Evolutionary conservation across 768 basidiomycete genomes (phyloP), one percentile per base, ranked within the genome.

Genomic region (Chalciporus piperatus): DNA sequence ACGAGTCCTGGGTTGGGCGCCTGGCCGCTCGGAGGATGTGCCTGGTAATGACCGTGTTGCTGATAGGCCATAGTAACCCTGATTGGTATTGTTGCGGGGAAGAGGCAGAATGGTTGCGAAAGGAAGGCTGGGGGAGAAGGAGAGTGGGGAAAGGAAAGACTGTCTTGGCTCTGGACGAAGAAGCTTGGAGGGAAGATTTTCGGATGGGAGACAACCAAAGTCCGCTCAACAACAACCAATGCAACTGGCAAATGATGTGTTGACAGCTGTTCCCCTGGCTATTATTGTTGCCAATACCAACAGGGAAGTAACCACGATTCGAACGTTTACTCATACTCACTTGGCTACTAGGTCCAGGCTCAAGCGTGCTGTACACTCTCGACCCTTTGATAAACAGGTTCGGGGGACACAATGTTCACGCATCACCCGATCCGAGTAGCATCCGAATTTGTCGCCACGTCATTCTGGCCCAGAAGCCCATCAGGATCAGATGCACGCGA

Each of bases 11-110:
- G 64, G 56, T 65, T 69, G 51, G 55, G 64, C 48, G 55, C 56
- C 50, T 70, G 65, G 49, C 55, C 56, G 20, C 55, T 56, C 39
- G 58, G 55, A 9, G 33, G 14, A 14, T 41, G 44, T 45, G 55
- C 37, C 51, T 74, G 72, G 59, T 81, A 82, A 69, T 76, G 78
- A 74, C 78, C 76, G 75, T 74, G 61, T 61, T 80, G 77, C 45
- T 75, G 74, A 56, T 84, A 78, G 48, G 83, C 77, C 83, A 85
- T 85, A 55, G 22, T 33, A 4, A 20, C 35, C 46, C 37, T 16
- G n/a, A 40, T 10, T 23, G 17, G 35, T 37, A 14, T 1, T 22
- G 39, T 22, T 23, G 35, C 16, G 49, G 17, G 41, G 45, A 32
- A 42, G 38, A 32, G 37, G 32, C 23, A 8, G 41, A 39, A 37